Evolutionary conservation across 371 early-diverging fungal genomes (phyloP).

Genomic region (Mucor ambiguus): DNA sequence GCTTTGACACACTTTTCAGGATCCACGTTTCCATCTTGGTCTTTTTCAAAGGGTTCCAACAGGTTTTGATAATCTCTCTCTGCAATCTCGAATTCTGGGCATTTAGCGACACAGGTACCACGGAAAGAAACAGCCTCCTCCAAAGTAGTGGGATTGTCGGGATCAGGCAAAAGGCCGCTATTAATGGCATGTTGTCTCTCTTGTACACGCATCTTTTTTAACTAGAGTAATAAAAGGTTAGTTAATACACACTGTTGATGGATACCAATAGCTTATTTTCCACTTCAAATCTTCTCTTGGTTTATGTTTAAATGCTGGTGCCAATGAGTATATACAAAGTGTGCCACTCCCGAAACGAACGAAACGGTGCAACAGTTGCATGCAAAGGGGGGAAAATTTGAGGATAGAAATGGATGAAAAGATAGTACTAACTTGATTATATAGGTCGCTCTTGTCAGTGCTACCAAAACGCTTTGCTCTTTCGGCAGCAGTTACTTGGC

Average conservation of each 20-base stretch:
- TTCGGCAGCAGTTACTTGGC: slow-evolving; percentile 21
- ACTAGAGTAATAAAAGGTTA: slow-evolving; percentile 17
- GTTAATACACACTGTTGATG: neutral
- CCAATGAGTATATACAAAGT: neutral
- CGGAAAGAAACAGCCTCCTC: slow-evolving; percentile 72
- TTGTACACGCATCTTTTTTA: slow-evolving; percentile 44
- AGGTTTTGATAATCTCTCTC: slow-evolving; percentile 82
- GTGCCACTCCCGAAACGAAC: neutral
- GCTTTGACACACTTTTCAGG: slow-evolving; percentile 78
- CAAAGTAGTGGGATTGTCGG: slow-evolving; percentile 53
- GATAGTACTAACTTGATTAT: slow-evolving; percentile 27
- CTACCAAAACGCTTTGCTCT: slow-evolving; percentile 36
- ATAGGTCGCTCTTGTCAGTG: slow-evolving; percentile 25
- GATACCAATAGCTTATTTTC: neutral
- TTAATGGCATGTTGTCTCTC: slow-evolving; percentile 54
- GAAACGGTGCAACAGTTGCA: neutral
- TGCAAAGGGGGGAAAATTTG: neutral
- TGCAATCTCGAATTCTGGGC: slow-evolving; percentile 88
- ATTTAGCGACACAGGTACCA: slow-evolving; percentile 87
- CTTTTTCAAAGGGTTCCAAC: slow-evolving; percentile 74
- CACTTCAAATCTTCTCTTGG: neutral
- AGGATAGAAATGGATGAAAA: neutral
- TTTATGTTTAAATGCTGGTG: neutral
- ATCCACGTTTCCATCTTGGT: slow-evolving; percentile 59
- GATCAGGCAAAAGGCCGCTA: slow-evolving; percentile 62